Base-by-base conservation (phyloP, 352 stramenopile genomes). In the Globisporangium abappressorium region DNA sequence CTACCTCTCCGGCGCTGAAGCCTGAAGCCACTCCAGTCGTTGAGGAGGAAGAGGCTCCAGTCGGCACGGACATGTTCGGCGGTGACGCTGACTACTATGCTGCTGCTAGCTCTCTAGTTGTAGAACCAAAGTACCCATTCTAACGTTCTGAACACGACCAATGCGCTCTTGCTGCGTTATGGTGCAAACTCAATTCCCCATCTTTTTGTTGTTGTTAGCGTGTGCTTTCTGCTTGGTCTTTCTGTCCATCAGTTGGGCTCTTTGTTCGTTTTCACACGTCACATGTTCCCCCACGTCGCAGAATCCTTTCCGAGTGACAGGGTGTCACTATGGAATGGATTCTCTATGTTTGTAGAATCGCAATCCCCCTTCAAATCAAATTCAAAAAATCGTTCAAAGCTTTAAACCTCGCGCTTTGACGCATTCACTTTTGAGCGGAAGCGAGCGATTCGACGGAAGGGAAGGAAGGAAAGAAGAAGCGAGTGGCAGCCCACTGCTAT, bases 21-120 rank as follows among this genome's bases (percentile, higher is more conserved):
- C 72, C 1, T 26, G 1, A 26, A 26, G 24, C 24, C 46, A 86
- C 77, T 63, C 79, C 80, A 30, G 85, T 86, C 53, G 86, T 89
- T 63, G 87, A 79, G 33, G 80, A 82, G 55, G 84, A 90, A 71
- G 87, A 94, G 70, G 79, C 89, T 66, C 89, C 87, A 64, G 89
- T 86, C 72, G 92, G 83, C 73, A 92, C 85, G 70, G 90, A 97
- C 84, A 94, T 94, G 85, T 94, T 94, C 70, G 85, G 85, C 66
- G 84, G 72, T 28, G 80, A 73, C 56, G 77, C 77, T 62, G 84
- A 92, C 76, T 91, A 94, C 79, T 93, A 91, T 80, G 74, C 38
- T 56, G 24, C 41, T 67, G 30, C n/a, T 43, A 8, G 24, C 57
- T 22, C 24, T 22, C 33, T 57, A 55, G 62, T 26, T 24, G 20